These are phyloP conservation scores for Bryopsis sp. DNA, from an alignment of 139 green algal species.

Conservation along the genomic window DNA sequence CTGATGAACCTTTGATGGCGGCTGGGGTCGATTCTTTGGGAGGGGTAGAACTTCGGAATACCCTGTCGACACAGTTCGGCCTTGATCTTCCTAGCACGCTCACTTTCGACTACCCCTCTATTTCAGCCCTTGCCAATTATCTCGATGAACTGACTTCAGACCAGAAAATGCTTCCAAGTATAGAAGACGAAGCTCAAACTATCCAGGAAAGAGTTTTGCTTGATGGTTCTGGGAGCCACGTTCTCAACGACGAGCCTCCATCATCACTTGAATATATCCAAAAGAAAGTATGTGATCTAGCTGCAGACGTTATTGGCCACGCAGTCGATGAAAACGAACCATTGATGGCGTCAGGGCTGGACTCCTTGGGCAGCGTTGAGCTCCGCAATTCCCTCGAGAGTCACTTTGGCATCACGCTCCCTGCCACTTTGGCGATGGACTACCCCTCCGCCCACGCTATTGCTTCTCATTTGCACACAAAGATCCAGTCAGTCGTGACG, in stretches of 20 bases:
- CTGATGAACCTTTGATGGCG: conserved; percentile 63
- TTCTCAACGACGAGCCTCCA: neutral
- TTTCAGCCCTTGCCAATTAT: conserved; percentile 31
- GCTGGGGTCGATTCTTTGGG: conserved; percentile 68
- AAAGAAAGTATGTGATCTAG: neutral
- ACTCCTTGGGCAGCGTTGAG: conserved; percentile 76
- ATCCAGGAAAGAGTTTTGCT: neutral
- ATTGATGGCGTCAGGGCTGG: conserved; percentile 60
- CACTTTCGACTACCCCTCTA: conserved; percentile 60
- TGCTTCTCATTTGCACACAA: neutral
- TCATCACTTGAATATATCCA: neutral
- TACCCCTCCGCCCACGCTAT: conserved; percentile 34
- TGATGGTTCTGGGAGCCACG: no score
- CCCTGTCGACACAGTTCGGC: conserved; percentile 36
- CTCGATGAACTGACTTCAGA: no score
- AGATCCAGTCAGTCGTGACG: conserved; percentile 3
- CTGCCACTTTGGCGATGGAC: conserved; percentile 59
- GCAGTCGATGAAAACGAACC: conserved; percentile 35
- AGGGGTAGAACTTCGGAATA: conserved; percentile 68
- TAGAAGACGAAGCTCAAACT: neutral
- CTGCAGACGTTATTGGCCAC: conserved; percentile 11
- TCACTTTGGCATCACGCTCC: conserved; percentile 41
- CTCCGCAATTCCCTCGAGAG: conserved; percentile 64
- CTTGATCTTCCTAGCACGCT: conserved; percentile 54
- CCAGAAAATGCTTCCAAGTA: neutral